Base-by-base conservation (phyloP, 2,329 filamentous ascomycete genomes). In the Paraphaeosphaeria sporulosa region DNA sequence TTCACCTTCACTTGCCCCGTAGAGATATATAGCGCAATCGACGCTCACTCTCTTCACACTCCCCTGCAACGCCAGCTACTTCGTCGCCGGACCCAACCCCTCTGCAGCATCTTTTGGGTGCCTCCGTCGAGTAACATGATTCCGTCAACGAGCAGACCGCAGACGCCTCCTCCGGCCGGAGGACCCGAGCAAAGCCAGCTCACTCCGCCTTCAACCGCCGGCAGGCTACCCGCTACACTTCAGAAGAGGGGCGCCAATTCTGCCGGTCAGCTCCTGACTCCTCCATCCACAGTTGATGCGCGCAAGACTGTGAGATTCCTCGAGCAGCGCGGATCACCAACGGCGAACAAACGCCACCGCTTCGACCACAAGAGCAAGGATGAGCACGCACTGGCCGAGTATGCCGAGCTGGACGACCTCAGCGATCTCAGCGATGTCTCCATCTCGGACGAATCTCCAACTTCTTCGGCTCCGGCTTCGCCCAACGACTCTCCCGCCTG, bases 261-360 rank as follows among this genome's bases (percentile, higher is more conserved):
- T 21, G 6, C 15, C 27, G 30, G n/a, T 9, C 57, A 59, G 8
- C 60, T 65, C 0, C 47, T 70, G 0, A 71, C 72, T 1, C 70
- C 70, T 10, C 72, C 71, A 1, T 58, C 64, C 1, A 74, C 70
- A 0, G 66, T 61, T 25, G 46, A 52, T 0, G 57, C 54, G 12
- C 12, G 9, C 21, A 70, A 69, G 44, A 57, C 44, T 9, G 57
- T 52, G 5, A 59, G 50, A 2, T 71, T 66, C 50, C 12, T 27
- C 7, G 21, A 40, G 2, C 44, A 55, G 19, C 12, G 30, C 17
- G 21, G 52, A 17, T 58, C 44, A 15, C 43, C 43, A n/a, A 30
- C 50, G 50, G 27, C 27, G 13, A 59, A 13, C 21, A 55, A 59
- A 13, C 58, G 55, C 47, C 60, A 55, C n/a, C 43, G 34, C 2